phyloP scores from a whole-genome alignment of 2,329 filamentous ascomycete species.

The Ceratocystis eucalypticola region DNA sequence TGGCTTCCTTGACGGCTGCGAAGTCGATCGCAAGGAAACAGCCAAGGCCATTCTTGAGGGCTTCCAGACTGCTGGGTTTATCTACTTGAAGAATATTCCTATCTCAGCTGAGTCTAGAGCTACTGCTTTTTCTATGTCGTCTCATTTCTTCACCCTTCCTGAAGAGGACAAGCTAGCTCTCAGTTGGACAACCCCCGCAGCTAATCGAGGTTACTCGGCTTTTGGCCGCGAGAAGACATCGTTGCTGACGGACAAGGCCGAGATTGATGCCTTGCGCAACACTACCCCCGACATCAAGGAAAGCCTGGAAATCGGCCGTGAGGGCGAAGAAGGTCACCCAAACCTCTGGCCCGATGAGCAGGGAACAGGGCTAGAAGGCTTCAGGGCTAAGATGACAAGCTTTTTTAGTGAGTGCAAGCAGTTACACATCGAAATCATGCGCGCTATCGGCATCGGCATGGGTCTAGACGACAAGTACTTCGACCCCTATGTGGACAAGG shows the following conservation, averaged over 20 bases:
- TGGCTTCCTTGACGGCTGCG: slow-evolving; percentile 51
- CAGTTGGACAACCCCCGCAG: slow-evolving; percentile 56
- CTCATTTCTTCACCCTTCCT: slow-evolving; percentile 55
- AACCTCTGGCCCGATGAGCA: slow-evolving; percentile 64
- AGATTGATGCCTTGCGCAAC: slow-evolving; percentile 45
- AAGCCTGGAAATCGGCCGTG: slow-evolving; percentile 50
- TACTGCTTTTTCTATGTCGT: slow-evolving; percentile 52
- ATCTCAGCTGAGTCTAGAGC: slow-evolving; percentile 47
- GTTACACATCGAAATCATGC: slow-evolving; percentile 67
- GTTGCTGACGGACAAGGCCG: slow-evolving; percentile 37
- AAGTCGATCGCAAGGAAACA: slow-evolving; percentile 46
- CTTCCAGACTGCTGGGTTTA: slow-evolving; percentile 76
- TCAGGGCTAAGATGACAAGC: slow-evolving; percentile 56
- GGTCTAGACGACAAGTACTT: slow-evolving; percentile 60
- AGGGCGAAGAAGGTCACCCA: slow-evolving; percentile 44
- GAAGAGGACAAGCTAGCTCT: slow-evolving; percentile 49
- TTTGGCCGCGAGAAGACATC: slow-evolving; percentile 60
- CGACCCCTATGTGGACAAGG: slow-evolving; percentile 55
- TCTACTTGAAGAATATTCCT: slow-evolving; percentile 73
- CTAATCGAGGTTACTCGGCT: slow-evolving; percentile 61
- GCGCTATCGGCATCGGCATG: slow-evolving; percentile 72
- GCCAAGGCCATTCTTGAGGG: slow-evolving; percentile 62
- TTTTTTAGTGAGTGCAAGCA: slow-evolving; percentile 65
- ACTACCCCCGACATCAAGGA: slow-evolving; percentile 53
- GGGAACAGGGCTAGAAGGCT: slow-evolving; percentile 35